Percentiles rank a stretch among this genome's conserved stretches.
Conservation (phyloP, 1,284 basidiomycete genomes). For the Ganoderma sp. region DNA sequence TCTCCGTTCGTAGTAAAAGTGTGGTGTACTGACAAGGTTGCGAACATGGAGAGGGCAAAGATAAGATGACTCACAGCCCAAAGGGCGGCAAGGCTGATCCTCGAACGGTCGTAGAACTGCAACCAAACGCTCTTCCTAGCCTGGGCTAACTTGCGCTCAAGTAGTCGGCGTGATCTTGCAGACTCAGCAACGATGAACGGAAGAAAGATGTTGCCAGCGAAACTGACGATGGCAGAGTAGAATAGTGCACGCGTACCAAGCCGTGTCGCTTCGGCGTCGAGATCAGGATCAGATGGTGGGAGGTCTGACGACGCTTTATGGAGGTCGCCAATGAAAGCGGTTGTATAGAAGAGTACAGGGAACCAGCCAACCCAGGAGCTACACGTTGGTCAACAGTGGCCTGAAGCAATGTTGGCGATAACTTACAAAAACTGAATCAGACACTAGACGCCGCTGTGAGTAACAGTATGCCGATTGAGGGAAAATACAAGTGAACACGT, state of each 20-base stretch:
- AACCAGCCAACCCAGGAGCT: conserved; percentile 89
- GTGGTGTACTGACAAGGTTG: conserved; percentile 66
- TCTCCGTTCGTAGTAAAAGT: neutral
- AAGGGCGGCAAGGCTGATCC: conserved; percentile 66
- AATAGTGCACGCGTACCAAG: conserved; percentile 87
- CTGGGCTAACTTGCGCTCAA: conserved; percentile 33
- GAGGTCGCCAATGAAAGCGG: conserved; percentile 86
- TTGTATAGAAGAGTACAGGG: conserved; percentile 87
- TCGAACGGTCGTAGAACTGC: conserved; percentile 44
- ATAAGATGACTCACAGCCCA: conserved; percentile 80
- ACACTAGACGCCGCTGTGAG: conserved; percentile 51
- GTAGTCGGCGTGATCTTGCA: conserved; percentile 35
- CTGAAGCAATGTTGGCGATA: conserved; percentile 11
- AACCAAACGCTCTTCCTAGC: conserved; percentile 33
- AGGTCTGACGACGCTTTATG: conserved; percentile 60
- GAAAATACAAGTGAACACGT: conserved; percentile 41
- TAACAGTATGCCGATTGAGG: neutral
- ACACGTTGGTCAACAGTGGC: conserved; percentile 21
- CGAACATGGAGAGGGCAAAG: conserved; percentile 72
- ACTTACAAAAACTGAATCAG: conserved; percentile 88
- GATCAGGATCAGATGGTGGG: conserved; percentile 42
- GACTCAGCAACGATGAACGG: conserved; percentile 69
- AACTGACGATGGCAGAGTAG: conserved; percentile 73
- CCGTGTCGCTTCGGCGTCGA: conserved; percentile 59
- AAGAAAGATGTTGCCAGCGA: conserved; percentile 72